Conservation (phyloP, 805 yeast species). For the Novakomyces olei region DNA sequence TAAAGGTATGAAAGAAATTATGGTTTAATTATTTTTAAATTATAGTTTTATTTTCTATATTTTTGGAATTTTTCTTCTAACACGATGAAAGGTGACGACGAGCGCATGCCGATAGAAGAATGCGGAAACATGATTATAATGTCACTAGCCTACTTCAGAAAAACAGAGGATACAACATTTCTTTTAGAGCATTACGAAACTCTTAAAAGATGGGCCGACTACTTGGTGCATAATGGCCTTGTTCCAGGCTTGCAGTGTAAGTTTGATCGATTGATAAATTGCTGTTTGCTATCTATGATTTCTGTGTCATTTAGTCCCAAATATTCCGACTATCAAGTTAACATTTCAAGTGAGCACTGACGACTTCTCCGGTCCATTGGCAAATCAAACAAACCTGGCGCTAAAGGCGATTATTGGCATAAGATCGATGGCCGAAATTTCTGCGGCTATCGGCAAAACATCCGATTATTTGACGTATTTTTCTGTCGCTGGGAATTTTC, state of each 20-base stretch:
- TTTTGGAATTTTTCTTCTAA: neutral
- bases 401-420: neutral
- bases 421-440: neutral
- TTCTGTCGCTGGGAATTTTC: neutral
- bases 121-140: neutral
- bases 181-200: neutral
- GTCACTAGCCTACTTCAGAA: too few species aligned
- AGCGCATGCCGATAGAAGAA: too few species aligned
- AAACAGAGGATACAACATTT: too few species aligned
- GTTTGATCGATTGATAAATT: neutral
- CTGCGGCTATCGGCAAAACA: neutral
- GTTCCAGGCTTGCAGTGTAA: neutral
- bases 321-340: too few species aligned
- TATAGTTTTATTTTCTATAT: too few species aligned
- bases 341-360: neutral
- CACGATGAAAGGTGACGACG: too few species aligned
- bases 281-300: too few species aligned
- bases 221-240: neutral
- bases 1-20: neutral
- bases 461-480: neutral
- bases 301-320: too few species aligned
- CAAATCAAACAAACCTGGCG: neutral
- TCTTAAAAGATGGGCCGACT: neutral
- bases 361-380: neutral
- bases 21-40: too few species aligned